Evolutionary conservation across 805 yeast species (phyloP).

Genomic region (Wickerhamomyces bisporus): DNA sequence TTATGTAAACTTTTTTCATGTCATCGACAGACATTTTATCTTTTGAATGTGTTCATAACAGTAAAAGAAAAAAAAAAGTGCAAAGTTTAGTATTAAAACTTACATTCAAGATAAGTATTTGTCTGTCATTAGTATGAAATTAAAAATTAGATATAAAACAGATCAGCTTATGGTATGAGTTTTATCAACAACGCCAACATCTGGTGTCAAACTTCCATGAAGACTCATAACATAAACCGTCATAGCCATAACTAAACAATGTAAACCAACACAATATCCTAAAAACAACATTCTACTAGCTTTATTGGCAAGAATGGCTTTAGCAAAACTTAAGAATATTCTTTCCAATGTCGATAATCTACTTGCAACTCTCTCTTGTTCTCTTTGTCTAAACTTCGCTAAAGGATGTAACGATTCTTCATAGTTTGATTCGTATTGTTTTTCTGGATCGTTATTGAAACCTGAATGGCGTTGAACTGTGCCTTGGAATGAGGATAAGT

Average conservation of each 20-base stretch:
- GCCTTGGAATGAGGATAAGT: constrained; percentile 45
- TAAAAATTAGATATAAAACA: not conserved
- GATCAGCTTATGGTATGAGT: not conserved
- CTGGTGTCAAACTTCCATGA: constrained; percentile 41
- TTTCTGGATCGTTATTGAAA: constrained; percentile 43
- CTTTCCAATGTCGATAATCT: constrained; percentile 75
- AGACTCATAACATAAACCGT: constrained; percentile 49
- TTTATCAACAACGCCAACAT: constrained; percentile 24
- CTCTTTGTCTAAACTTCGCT: constrained; percentile 73
- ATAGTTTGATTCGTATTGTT: constrained; percentile 55
- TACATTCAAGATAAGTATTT: too few relatives aligned
- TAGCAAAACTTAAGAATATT: constrained; percentile 64
- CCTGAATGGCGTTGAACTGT: constrained; percentile 15
- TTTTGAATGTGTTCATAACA: too few relatives aligned
- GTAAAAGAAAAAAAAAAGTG: too few relatives aligned
- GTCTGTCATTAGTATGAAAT: too few relatives aligned
- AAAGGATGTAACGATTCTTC: constrained; percentile 80
- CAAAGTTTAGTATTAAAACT: too few relatives aligned
- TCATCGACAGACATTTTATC: too few relatives aligned
- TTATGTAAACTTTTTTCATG: too few relatives aligned
- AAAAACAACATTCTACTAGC: constrained; percentile 68
- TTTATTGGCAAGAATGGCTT: constrained; percentile 70
- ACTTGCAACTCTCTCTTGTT: constrained; percentile 68
- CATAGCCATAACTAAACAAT: constrained; percentile 63
- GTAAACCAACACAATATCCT: constrained; percentile 69